phyloP scores from a whole-genome alignment of 2,329 filamentous ascomycete species.

The Pleoardoris graminearum region DNA sequence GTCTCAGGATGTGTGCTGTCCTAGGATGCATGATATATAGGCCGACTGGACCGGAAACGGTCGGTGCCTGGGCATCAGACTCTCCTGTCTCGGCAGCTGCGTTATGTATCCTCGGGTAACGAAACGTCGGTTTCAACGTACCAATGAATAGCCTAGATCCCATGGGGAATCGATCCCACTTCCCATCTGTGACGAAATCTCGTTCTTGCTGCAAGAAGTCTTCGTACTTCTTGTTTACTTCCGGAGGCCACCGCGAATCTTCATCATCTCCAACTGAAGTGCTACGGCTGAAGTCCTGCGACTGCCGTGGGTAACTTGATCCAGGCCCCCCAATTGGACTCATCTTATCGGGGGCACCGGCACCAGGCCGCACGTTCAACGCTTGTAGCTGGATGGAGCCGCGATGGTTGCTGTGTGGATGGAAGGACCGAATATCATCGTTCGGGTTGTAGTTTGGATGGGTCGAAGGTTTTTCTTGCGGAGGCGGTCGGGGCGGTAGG shows the following conservation, averaged over 20 bases:
- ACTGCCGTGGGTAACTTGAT: constrained; percentile 33
- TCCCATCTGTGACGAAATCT: constrained; percentile 73
- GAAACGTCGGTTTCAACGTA: constrained; percentile 48
- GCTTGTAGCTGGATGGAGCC: constrained; percentile 38
- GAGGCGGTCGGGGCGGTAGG: constrained; percentile 54
- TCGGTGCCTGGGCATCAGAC: no score
- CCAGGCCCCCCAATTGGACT: constrained; percentile 24
- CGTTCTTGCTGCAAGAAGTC: constrained; percentile 73
- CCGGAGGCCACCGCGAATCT: constrained; percentile 56
- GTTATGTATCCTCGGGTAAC: background rate
- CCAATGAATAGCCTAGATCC: constrained; percentile 81
- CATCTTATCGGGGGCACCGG: constrained; percentile 13
- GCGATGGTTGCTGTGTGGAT: constrained; percentile 49
- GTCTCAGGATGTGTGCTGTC: background rate
- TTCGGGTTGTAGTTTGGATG: constrained; percentile 53
- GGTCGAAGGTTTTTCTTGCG: constrained; percentile 54
- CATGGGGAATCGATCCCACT: constrained; percentile 79
- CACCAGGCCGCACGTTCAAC: constrained; percentile 22
- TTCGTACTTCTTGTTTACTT: constrained; percentile 70
- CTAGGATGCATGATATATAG: background rate
- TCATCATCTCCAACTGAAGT: constrained; percentile 47
- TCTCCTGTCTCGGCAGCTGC: no score
- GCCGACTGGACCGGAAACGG: no score
- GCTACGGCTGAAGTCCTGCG: constrained; percentile 26
- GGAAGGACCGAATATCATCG: constrained; percentile 55